These are phyloP conservation scores for Geotrichum fermentans DNA, from an alignment of 1,139 yeast genomes.

Conservation along the genomic window DNA sequence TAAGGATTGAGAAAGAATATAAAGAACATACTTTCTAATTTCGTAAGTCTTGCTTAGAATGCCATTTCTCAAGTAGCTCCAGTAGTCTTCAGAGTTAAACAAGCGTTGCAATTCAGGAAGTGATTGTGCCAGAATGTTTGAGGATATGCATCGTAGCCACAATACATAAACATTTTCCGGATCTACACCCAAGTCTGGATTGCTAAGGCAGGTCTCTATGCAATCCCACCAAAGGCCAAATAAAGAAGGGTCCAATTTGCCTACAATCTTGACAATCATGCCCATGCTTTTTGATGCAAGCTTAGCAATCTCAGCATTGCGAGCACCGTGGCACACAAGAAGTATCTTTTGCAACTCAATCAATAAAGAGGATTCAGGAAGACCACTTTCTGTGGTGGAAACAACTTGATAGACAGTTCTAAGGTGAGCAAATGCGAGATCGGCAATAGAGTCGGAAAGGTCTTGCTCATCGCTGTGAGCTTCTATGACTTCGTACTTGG, in stretches of 20 bases:
- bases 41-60: conserved; percentile 59
- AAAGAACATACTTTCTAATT: conserved; percentile 64
- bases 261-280: conserved; percentile 10
- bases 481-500: neutral
- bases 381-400: conserved; percentile 1
- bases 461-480: neutral
- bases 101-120: conserved; percentile 37
- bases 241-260: conserved; percentile 11
- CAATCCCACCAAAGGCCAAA: conserved; percentile 20
- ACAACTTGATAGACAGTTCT: conserved; percentile 11
- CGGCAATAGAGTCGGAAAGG: conserved; percentile 1
- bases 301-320: conserved; percentile 16
- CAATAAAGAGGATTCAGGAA: neutral
- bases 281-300: conserved; percentile 19
- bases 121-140: conserved; percentile 23
- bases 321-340: conserved; percentile 17
- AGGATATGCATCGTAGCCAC: conserved; percentile 30
- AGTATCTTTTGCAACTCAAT: conserved; percentile 7
- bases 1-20: conserved; percentile 61
- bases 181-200: conserved; percentile 16
- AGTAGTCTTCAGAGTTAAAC: conserved; percentile 46
- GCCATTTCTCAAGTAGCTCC: conserved; percentile 57
- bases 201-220: conserved; percentile 8
- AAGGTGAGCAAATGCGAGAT: conserved; percentile 7
- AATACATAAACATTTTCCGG: conserved; percentile 26